These are phyloP conservation scores for Globisporangium yorkense DNA, from an alignment of 352 stramenopile genomes.

Conservation along the genomic window DNA sequence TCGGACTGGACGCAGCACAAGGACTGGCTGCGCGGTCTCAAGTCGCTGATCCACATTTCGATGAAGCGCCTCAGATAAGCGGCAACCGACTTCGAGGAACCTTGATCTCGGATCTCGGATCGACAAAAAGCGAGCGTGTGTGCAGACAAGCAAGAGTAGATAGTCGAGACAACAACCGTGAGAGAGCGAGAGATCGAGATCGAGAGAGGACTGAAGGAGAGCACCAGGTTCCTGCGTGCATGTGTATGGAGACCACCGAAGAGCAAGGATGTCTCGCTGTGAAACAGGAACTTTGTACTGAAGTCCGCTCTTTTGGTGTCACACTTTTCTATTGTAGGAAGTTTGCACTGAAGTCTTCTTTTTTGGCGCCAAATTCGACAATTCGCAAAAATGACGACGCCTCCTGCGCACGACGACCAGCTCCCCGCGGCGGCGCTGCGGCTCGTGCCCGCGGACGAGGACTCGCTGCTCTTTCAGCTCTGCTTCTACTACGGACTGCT, in stretches of 20 bases:
- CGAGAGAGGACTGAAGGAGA: neutral
- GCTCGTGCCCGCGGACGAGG: conserved; percentile 44
- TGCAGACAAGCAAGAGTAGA: neutral
- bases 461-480: conserved; percentile 39
- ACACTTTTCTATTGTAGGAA: too few relatives aligned
- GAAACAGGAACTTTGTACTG: too few relatives aligned
- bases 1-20: conserved; percentile 96
- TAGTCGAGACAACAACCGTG: too few relatives aligned
- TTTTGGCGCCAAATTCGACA: too few relatives aligned
- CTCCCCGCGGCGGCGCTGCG: conserved; percentile 17
- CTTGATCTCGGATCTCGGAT: neutral
- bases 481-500: conserved; percentile 54
- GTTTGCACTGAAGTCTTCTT: too few relatives aligned
- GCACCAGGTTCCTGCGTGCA: neutral
- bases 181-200: neutral
- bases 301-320: too few relatives aligned
- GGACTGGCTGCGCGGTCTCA: conserved; percentile 97
- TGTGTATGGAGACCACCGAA: neutral
- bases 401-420: neutral
- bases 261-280: neutral
- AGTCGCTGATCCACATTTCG: conserved; percentile 94
- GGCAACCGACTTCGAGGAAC: neutral
- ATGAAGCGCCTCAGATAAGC: conserved; percentile 88
- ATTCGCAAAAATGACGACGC: too few relatives aligned
- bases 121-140: neutral